Evolutionary conservation across 495 filamentous ascomycete species (phyloP), one percentile per base, ranked within the genome.

Genomic region (Neurospora sublineolata): DNA sequence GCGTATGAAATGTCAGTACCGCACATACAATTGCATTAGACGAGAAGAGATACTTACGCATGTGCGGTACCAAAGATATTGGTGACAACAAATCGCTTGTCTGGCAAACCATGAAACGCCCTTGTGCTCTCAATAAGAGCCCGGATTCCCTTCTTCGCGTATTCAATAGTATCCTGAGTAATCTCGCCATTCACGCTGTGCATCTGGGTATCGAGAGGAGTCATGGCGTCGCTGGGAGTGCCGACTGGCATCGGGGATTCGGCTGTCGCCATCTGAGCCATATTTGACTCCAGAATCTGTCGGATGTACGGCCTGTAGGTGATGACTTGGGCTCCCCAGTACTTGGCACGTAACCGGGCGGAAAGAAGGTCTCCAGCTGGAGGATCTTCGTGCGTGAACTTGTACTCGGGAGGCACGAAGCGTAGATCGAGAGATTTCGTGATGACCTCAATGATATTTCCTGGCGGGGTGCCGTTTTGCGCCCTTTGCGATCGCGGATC

Each of bases 11-110:
- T 30, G 23, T 71, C 37, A 71, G 72, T 27, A 72, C 42, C 16
- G 7, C 12, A 41, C 11, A 38, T 70, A 67, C 4, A n/a, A 37
- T 67, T 58, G 46, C 27, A 27, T 58, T 3, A 23, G 11, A 42
- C 4, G 3, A 37, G 8, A 37, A 20, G 20, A 30, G 52, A 33
- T 33, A 88, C 93, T 88, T 93, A 97, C 94, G 94, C 94, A 86
- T 97, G 94, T 73, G 94, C 91, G 14, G 94, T 98, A 30, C 94
- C 94, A 79, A 96, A 96, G 33, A 97, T 92, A 77, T 97, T 97
- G 10, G 94, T 98, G 58, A 97, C 88, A 39, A 97, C 89, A 36
- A 91, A 89, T 6, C 94, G 87, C 69, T 88, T 85, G 16, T 79
- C 81, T 41, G 79, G 83, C 58, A 91, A 80, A 0, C 89, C 89